Evolutionary conservation across 805 yeast genomes (phyloP), one percentile per base, ranked within the genome.

Genomic region (Suhomyces sp.): DNA sequence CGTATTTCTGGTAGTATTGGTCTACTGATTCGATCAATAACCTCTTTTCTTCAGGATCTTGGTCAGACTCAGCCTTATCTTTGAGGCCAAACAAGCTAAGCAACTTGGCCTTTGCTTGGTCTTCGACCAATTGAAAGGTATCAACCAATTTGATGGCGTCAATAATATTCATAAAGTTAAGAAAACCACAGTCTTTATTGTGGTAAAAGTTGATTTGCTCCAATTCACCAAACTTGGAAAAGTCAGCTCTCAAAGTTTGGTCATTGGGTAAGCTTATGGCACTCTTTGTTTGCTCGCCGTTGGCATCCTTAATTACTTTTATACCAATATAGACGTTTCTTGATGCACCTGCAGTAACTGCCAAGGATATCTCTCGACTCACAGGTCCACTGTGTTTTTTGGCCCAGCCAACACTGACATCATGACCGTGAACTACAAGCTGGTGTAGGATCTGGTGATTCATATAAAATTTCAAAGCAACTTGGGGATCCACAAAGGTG

Each of bases 281-380:
- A 44, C 47, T 39, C 25, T 25, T 43, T 9, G 44, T 10, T 39
- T 31, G 43, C 13, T 20, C 39, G 31, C 51, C 53, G 24, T 51
- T 19, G 49, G 48, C 22, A 43, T 53, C 53, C 47, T 60, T 63
- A 35, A 53, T 37, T 33, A 77, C 72, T 53, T 75, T 78, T 49
- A 83, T 67, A 35, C 93, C 91, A 53, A 87, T 82, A 65, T 87
- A 87, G 13, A 87, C 81, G 63, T 87, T 87, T 72, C 96, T 79
- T 29, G 88, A 82, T 2, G 92, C 93, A 27, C 92, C 91, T 2
- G 80, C 79, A 1, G 87, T 80, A 2, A 86, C 88, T 2, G 89
- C 89, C 44, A 80, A 66, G 0, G 83, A 71, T 43, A 87, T 75
- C 1, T 78, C 75, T 43, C 81, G 75, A 33, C 77, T 76, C 29